A percentile compares a stretch with the other conserved stretches of the same genome.
phyloP scores from a whole-genome alignment of 2,329 filamentous ascomycete species.

The Aspergillus sp. region DNA sequence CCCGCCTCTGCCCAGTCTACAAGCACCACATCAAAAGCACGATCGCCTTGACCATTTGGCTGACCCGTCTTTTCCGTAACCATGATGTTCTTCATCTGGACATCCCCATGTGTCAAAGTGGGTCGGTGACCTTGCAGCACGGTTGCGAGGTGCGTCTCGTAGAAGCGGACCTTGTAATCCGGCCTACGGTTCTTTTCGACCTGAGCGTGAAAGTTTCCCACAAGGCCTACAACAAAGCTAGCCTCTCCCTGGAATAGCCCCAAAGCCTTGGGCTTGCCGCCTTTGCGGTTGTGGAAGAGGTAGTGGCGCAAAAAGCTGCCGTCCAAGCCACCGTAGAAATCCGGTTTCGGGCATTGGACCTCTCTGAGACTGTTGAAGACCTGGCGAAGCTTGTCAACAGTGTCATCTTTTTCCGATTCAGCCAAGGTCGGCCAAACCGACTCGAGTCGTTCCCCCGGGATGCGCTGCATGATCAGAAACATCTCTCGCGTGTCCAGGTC shows the following conservation, averaged over 20 bases:
- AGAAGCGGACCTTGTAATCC: conserved; percentile 34
- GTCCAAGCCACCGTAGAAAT: conserved; percentile 32
- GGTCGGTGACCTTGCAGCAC: conserved; percentile 35
- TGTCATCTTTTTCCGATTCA: conserved; percentile 31
- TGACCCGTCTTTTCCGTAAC: conserved; percentile 22
- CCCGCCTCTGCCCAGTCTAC: conserved; percentile 34
- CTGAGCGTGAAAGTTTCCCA: conserved; percentile 29
- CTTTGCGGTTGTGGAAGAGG: conserved; percentile 30
- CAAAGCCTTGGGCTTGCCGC: conserved; percentile 20
- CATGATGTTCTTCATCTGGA: conserved; percentile 29
- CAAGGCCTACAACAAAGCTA: conserved; percentile 31
- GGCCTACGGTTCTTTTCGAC: conserved; percentile 26
- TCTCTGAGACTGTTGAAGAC: conserved; percentile 30
- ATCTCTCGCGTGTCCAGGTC: conserved; percentile 23
- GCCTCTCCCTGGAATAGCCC: conserved; percentile 32
- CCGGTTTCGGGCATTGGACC: conserved; percentile 30
- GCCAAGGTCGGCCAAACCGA: conserved; percentile 33
- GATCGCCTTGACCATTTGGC: conserved; percentile 28
- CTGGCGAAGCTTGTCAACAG: conserved; percentile 29
- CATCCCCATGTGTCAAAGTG: conserved; percentile 35
- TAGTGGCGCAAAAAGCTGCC: conserved; percentile 31
- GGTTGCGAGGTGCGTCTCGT: conserved; percentile 30
- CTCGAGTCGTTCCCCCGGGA: conserved; percentile 27
- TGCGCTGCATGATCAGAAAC: conserved; percentile 35
- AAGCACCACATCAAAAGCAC: conserved; percentile 35